Evolutionary conservation across 2,329 filamentous ascomycete species (phyloP).

Genomic region (Fusarium nanum): DNA sequence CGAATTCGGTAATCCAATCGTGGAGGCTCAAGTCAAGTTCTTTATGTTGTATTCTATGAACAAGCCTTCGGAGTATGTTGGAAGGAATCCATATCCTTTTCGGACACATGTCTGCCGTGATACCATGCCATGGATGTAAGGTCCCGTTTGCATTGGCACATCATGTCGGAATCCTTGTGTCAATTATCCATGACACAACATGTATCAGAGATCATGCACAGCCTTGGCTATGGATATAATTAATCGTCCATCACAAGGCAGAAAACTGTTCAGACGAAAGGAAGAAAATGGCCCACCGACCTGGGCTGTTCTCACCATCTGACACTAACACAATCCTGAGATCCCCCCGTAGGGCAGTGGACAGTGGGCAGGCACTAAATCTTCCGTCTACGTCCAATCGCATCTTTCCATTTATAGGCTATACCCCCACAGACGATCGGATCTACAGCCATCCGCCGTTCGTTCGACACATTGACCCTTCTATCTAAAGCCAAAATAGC

Average conservation of each 20-base stretch:
- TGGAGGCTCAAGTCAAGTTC: slow-evolving; percentile 6
- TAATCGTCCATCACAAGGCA: background rate
- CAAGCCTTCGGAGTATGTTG: background rate
- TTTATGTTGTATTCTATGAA: background rate
- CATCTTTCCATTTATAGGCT: slow-evolving; percentile 13
- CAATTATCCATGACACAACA: background rate
- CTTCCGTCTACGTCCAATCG: slow-evolving; percentile 10
- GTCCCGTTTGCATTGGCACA: background rate
- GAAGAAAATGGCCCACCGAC: background rate
- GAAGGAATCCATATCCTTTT: background rate
- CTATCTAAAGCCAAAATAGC: slow-evolving; percentile 18
- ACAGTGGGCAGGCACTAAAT: slow-evolving; percentile 1
- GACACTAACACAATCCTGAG: background rate
- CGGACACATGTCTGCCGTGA: background rate
- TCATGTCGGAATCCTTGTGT: background rate
- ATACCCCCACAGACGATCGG: slow-evolving; percentile 5
- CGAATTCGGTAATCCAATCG: background rate
- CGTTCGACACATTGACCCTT: background rate
- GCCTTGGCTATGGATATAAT: background rate
- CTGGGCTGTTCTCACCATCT: background rate
- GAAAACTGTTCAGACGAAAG: background rate
- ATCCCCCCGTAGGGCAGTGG: slow-evolving; percentile 13
- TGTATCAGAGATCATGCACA: background rate
- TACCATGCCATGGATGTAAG: background rate
- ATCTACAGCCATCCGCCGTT: slow-evolving; percentile 14